Evolutionary conservation across 208 protist species (phyloP).

Genomic region (Crithidia mellificae): DNA sequence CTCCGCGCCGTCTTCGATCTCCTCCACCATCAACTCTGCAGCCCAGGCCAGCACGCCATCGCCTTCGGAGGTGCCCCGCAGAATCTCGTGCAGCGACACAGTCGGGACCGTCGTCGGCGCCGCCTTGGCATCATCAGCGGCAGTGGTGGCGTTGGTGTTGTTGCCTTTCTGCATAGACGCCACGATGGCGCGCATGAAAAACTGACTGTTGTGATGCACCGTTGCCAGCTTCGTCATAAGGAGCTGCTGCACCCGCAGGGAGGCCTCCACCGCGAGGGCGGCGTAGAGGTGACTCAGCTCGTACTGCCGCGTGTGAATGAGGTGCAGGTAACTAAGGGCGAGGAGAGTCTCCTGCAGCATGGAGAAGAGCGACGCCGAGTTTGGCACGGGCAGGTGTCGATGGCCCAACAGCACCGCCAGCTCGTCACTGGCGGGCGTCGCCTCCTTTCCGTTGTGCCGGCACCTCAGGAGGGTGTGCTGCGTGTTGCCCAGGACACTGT

Average conservation of each 20-base stretch:
- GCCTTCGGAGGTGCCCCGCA: not conserved
- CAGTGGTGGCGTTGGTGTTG: too few species aligned
- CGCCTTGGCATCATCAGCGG: too few species aligned
- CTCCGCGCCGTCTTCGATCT: not conserved
- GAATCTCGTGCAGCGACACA: not conserved
- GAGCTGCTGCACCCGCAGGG: conserved; percentile 21
- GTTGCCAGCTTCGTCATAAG: conserved; percentile 16
- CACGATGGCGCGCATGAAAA: not conserved
- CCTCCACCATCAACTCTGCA: conserved; percentile 2
- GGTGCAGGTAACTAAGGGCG: conserved; percentile 62
- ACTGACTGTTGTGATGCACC: not conserved
- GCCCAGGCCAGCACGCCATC: conserved; percentile 2
- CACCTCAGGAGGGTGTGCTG: conserved; percentile 32
- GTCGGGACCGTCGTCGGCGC: too few species aligned
- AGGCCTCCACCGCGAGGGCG: conserved; percentile 47
- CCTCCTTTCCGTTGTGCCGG: not conserved
- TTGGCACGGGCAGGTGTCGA: conserved; percentile 9
- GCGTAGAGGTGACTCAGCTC: conserved; percentile 67
- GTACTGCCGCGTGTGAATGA: conserved; percentile 53
- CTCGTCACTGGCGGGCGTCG: not conserved
- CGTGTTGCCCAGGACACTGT: conserved; percentile 15
- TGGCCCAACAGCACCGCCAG: not conserved
- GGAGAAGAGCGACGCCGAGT: conserved; percentile 30
- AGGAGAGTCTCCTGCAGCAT: conserved; percentile 44
- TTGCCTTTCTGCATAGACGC: too few species aligned